These are phyloP conservation scores for Dendrocalamus latiflorus DNA, from an alignment of 202 grass and related monocot genomes.

Conservation along the genomic window DNA sequence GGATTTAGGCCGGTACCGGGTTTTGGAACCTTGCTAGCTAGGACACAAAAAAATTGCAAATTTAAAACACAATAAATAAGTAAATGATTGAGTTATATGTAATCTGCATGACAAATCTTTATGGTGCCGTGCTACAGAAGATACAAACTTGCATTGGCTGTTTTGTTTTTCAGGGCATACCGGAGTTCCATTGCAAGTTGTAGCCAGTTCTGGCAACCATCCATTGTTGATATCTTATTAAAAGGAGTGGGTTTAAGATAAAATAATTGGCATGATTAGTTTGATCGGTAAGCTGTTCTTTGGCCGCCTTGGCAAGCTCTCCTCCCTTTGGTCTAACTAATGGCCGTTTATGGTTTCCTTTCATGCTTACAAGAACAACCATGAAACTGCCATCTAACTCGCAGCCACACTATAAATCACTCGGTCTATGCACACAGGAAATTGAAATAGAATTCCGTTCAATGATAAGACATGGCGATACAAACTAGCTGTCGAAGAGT, in stretches of 20 bases:
- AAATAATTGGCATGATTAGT: slow-evolving; percentile 27
- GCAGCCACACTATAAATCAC: background rate
- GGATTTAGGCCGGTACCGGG: too few relatives aligned
- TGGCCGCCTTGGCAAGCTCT: slow-evolving; percentile 31
- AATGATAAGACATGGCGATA: background rate
- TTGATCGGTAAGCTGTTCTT: too few relatives aligned
- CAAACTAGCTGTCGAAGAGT: background rate
- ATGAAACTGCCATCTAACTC: slow-evolving; percentile 1
- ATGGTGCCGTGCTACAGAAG: slow-evolving; percentile 19
- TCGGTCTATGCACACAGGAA: background rate
- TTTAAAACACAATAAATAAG: background rate
- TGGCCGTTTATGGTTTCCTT: background rate
- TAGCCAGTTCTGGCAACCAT: too few relatives aligned
- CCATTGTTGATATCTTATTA: slow-evolving; percentile 27
- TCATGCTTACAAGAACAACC: background rate
- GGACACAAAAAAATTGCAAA: background rate
- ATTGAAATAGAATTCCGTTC: too few relatives aligned
- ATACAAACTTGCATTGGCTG: slow-evolving; percentile 6
- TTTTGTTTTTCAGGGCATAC: slow-evolving; percentile 18
- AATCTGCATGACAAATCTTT: background rate
- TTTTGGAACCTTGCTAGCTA: too few relatives aligned
- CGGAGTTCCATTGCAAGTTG: slow-evolving; percentile 12
- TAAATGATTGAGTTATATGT: slow-evolving; percentile 18
- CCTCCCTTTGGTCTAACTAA: background rate
- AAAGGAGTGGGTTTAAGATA: slow-evolving; percentile 14